These are phyloP conservation scores for Penicillium aurantiogriseum DNA, from an alignment of 2,329 filamentous ascomycete species.

Conservation along the genomic window DNA sequence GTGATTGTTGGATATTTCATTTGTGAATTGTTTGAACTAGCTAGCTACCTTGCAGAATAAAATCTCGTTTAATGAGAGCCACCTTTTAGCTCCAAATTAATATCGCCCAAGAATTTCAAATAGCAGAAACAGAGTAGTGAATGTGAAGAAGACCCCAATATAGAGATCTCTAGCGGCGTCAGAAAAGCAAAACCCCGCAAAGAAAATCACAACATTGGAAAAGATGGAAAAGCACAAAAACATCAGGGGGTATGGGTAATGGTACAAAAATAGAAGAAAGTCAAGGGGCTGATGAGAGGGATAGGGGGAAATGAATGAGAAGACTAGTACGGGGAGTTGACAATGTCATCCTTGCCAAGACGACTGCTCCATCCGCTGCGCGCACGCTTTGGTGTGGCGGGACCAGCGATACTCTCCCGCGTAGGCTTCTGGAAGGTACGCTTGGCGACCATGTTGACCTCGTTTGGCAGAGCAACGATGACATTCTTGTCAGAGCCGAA, in stretches of 20 bases:
- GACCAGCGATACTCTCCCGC: conserved; percentile 81
- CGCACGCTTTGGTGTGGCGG: conserved; percentile 47
- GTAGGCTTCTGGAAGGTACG: conserved; percentile 82
- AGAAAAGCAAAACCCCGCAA: not conserved
- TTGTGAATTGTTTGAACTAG: conserved; percentile 2
- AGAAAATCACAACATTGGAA: conserved; percentile 1
- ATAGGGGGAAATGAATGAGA: not conserved
- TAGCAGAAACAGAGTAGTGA: not conserved
- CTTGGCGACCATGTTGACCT: conserved; percentile 96
- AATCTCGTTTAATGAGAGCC: not conserved
- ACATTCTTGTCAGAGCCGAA: conserved; percentile 97
- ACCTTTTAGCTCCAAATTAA: not conserved
- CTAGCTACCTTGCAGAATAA: not conserved
- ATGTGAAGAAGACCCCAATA: not conserved
- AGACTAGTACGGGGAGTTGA: conserved; percentile 65
- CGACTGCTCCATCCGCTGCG: conserved; percentile 37
- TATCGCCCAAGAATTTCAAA: not conserved
- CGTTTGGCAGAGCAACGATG: conserved; percentile 92
- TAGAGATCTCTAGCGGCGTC: not conserved
- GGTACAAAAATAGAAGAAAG: conserved; percentile 21
- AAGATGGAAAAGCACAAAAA: conserved; percentile 13
- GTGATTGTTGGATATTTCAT: not conserved
- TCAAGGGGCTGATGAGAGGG: not conserved
- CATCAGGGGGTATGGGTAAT: conserved; percentile 33
- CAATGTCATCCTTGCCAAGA: conserved; percentile 78